phyloP scores from a whole-genome alignment of 768 basidiomycete species.

The Podaxis rugospora region DNA sequence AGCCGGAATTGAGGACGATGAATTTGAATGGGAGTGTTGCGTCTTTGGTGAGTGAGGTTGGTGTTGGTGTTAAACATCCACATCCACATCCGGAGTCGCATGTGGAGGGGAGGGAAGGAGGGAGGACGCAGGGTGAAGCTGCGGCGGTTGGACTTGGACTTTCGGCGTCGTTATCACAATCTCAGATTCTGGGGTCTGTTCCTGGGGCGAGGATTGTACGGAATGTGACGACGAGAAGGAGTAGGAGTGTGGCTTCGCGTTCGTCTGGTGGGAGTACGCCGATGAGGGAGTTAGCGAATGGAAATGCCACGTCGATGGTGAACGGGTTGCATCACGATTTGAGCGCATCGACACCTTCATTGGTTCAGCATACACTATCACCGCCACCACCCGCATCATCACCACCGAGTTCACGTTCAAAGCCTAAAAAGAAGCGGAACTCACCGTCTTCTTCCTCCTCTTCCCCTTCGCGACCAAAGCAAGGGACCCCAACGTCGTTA shows the following conservation, averaged over 20 bases:
- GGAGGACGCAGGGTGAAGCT: constrained; percentile 11
- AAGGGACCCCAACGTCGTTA: neutral
- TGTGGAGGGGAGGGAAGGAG: constrained; percentile 16
- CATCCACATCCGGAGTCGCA: neutral
- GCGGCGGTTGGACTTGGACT: neutral
- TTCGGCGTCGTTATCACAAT: constrained; percentile 6
- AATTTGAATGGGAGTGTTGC: constrained; percentile 44
- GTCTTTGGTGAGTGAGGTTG: constrained; percentile 42
- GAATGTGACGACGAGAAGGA: constrained; percentile 44
- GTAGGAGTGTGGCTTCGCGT: constrained; percentile 25
- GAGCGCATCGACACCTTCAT: constrained; percentile 2
- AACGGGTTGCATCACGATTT: constrained; percentile 1
- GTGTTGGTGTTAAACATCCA: constrained; percentile 29
- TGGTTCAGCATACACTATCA: neutral
- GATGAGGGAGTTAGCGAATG: constrained; percentile 20
- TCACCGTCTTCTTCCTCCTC: neutral
- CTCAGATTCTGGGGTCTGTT: neutral
- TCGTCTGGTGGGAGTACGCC: neutral
- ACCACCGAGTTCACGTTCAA: neutral
- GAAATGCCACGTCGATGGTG: neutral
- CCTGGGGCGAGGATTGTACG: constrained; percentile 42
- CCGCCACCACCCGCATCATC: neutral
- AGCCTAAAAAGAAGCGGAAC: neutral
- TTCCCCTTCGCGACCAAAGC: neutral
- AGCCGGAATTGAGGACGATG: constrained; percentile 42